Evolutionary conservation across 257 asterid genomes (phyloP).

Genomic region (Solanum rostratum): DNA sequence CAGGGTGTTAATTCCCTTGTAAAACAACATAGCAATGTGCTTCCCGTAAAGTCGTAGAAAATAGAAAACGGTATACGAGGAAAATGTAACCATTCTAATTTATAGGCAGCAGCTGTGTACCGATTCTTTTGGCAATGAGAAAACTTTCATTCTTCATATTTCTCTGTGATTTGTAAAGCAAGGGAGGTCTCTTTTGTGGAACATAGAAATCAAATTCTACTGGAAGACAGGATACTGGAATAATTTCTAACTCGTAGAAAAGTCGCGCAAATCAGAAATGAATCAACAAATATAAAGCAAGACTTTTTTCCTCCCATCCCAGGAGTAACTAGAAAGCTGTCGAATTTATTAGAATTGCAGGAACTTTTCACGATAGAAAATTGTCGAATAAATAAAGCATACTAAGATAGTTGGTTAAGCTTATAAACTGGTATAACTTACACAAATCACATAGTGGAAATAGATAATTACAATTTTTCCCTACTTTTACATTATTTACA

Average conservation of each 20-base stretch:
- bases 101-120: neutral
- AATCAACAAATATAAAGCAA: too few relatives aligned
- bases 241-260: too few relatives aligned
- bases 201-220: neutral
- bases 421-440: neutral
- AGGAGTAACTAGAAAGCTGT: too few relatives aligned
- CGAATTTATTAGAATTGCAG: neutral
- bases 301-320: too few relatives aligned
- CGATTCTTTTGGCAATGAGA: neutral
- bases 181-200: neutral
- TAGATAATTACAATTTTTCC: too few relatives aligned
- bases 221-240: too few relatives aligned
- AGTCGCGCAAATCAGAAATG: too few relatives aligned
- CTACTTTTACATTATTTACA: too few relatives aligned
- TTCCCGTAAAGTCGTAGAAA: neutral
- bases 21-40: neutral
- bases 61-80: neutral
- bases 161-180: neutral
- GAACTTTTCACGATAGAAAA: neutral
- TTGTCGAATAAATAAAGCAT: neutral
- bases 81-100: constrained; percentile 2
- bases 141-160: neutral
- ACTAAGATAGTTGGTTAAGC: neutral
- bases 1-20: constrained; percentile 4
- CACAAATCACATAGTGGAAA: too few relatives aligned